Conservation (phyloP, 2,329 filamentous ascomycete genomes). For the Cordyceps cicadae region DNA sequence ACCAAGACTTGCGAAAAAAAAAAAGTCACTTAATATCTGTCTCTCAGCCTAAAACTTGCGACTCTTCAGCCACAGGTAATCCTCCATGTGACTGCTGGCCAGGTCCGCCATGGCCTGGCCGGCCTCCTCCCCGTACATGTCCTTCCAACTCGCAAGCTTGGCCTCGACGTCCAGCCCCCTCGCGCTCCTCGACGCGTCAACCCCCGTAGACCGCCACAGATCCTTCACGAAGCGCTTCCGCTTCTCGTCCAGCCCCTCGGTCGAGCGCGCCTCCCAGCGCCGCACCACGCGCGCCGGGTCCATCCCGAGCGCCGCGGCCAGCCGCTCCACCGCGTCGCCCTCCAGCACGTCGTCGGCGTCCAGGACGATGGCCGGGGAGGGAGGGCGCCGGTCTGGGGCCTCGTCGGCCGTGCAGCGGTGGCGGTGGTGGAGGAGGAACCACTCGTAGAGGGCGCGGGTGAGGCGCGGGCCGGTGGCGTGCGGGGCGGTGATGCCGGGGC, state of each 20-base stretch:
- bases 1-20: not conserved
- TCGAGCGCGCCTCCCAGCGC: not conserved
- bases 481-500: too few relatives aligned
- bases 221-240: not conserved
- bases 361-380: not conserved
- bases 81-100: not conserved
- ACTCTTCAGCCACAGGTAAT: not conserved
- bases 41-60: not conserved
- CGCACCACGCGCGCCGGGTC: not conserved
- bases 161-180: not conserved
- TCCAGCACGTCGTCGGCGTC: not conserved
- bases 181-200: not conserved
- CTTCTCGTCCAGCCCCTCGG: not conserved
- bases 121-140: not conserved
- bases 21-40: not conserved
- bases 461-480: not conserved
- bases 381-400: not conserved
- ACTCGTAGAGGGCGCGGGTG: not conserved
- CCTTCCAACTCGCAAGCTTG: not conserved
- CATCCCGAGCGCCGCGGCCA: not conserved
- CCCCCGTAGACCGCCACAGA: not conserved
- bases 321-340: not conserved
- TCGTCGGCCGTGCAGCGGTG: too few relatives aligned
- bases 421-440: too few relatives aligned
- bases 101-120: not conserved